Conservation (phyloP, 78 protist genomes). For the Isochrysis galbana region DNA sequence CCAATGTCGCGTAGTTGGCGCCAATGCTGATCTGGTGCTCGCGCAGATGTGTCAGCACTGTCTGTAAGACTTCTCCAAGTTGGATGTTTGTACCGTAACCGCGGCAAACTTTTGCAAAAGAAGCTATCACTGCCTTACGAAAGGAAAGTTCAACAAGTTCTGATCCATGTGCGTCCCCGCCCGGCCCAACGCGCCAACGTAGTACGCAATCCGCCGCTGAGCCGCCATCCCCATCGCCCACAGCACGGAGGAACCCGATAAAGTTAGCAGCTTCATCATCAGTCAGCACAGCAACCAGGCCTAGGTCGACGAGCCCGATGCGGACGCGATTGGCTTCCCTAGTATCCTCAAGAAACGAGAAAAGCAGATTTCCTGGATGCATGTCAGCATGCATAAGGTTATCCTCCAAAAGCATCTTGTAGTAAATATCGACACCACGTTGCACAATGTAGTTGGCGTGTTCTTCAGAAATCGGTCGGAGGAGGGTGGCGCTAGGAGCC, state of each 20-base stretch:
- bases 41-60: not conserved
- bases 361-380: slow-evolving; percentile 1
- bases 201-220: not conserved
- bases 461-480: not conserved
- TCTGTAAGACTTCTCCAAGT: slow-evolving; percentile 12
- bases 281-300: not conserved
- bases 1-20: not conserved
- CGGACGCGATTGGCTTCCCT: not conserved
- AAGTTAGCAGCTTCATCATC: not conserved
- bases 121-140: not conserved
- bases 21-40: not conserved
- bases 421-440: slow-evolving; percentile 31
- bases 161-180: too few species aligned
- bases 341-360: too few species aligned
- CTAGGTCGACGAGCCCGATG: slow-evolving; percentile 29
- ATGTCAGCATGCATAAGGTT: slow-evolving; percentile 52
- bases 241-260: not conserved
- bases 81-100: not conserved
- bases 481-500: not conserved
- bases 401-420: slow-evolving; percentile 39
- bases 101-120: not conserved
- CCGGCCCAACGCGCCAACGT: not conserved
- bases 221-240: slow-evolving; percentile 18
- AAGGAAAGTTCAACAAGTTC: not conserved
- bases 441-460: not conserved